Evolutionary conservation across 2,329 filamentous ascomycete species (phyloP).

Genomic region (Penicillium sp.): DNA sequence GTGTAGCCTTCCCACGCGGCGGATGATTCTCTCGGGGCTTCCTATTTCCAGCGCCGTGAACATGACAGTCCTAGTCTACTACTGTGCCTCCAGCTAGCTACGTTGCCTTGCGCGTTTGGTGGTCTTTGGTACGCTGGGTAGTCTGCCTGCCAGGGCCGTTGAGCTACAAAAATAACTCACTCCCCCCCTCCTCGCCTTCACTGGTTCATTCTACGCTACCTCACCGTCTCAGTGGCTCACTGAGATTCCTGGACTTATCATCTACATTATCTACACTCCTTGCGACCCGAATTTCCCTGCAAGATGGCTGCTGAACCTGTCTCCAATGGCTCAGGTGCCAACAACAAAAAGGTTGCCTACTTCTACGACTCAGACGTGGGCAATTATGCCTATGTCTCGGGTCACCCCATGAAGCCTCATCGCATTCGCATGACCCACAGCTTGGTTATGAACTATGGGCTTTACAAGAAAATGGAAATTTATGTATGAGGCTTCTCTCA

Average conservation of each 20-base stretch:
- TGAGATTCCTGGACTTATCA: neutral
- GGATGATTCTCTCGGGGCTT: constrained; percentile 23
- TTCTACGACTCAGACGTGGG: constrained; percentile 98
- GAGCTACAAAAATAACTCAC: constrained; percentile 2
- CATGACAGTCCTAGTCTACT: constrained; percentile 11
- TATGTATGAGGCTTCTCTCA: constrained; percentile 45
- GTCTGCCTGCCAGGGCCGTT: constrained; percentile 4
- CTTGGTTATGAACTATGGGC: constrained; percentile 65
- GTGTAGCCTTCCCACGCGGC: constrained; percentile 17
- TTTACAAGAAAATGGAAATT: constrained; percentile 70
- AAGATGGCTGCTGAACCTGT: constrained; percentile 50
- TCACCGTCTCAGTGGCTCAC: constrained; percentile 3
- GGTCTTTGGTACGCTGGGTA: constrained; percentile 8
- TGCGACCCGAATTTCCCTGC: neutral
- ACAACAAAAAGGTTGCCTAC: constrained; percentile 84
- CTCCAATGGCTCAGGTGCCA: constrained; percentile 45
- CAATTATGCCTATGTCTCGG: constrained; percentile 88
- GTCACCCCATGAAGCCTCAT: constrained; percentile 64
- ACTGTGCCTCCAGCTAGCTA: constrained; percentile 6
- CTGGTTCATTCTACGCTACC: constrained; percentile 13
- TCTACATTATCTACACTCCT: constrained; percentile 5
- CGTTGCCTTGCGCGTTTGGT: constrained; percentile 2
- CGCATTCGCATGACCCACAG: constrained; percentile 62
- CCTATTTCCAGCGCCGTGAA: constrained; percentile 15
- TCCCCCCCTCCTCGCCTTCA: constrained; percentile 6